These are phyloP conservation scores for Papiliotrema terrestris DNA, from an alignment of 1,284 basidiomycete species.

Conservation along the genomic window DNA sequence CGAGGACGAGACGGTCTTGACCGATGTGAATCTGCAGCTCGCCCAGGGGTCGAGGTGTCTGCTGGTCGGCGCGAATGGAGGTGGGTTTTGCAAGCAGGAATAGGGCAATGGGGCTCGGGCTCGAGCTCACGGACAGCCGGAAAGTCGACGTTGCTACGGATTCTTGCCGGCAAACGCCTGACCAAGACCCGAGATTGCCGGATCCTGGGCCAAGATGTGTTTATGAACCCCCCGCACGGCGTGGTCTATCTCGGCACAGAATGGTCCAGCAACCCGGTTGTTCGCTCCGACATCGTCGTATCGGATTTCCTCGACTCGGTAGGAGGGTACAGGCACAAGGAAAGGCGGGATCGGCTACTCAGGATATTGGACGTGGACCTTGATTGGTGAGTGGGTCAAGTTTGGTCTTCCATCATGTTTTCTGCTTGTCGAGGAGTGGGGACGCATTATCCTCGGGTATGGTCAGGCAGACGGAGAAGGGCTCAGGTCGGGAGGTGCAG, in stretches of 20 bases:
- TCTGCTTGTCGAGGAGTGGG: too few relatives aligned
- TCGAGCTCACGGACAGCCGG: constrained; percentile 58
- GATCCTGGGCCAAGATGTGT: constrained; percentile 80
- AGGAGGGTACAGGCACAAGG: constrained; percentile 91
- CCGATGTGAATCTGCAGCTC: constrained; percentile 64
- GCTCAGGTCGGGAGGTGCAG: too few relatives aligned
- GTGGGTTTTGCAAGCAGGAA: constrained; percentile 49
- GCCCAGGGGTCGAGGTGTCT: constrained; percentile 73
- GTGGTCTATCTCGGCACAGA: constrained; percentile 90
- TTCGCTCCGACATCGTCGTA: constrained; percentile 84
- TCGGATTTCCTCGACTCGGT: constrained; percentile 90
- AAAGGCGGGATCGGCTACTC: constrained; percentile 76
- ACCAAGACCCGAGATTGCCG: constrained; percentile 64
- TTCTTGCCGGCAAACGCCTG: constrained; percentile 88
- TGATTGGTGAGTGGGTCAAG: constrained; percentile 57
- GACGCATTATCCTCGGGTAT: too few relatives aligned
- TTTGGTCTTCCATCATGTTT: background rate
- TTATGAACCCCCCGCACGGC: constrained; percentile 60
- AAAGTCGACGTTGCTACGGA: constrained; percentile 91
- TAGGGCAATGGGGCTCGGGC: background rate
- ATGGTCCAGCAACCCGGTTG: constrained; percentile 95
- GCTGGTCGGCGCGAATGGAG: constrained; percentile 87
- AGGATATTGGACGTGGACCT: constrained; percentile 92
- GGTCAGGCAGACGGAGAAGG: too few relatives aligned
- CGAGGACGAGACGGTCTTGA: constrained; percentile 54